Conservation (phyloP, 2,329 filamentous ascomycete genomes). For the Alternaria sp. region DNA sequence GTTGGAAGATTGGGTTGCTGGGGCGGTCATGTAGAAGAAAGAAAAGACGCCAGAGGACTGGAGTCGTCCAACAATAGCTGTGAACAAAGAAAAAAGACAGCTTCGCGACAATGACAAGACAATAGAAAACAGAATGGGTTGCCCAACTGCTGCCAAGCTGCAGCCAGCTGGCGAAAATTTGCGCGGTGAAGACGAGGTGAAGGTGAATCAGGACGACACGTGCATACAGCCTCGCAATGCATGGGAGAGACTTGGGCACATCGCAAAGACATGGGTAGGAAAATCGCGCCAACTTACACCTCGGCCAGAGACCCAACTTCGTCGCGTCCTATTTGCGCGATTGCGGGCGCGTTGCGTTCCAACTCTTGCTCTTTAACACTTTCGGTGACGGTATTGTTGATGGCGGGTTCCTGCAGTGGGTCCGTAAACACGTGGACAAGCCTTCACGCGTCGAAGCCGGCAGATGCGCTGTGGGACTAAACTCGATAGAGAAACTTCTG, state of each 20-base stretch:
- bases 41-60: background rate
- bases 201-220: slow-evolving; percentile 6
- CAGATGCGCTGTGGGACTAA: slow-evolving; percentile 15
- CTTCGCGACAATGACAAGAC: slow-evolving; percentile 10
- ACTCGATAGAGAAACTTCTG: slow-evolving; percentile 8
- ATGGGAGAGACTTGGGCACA: slow-evolving; percentile 9
- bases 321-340: background rate
- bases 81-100: background rate
- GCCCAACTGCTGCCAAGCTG: background rate
- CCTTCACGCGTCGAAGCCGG: slow-evolving; percentile 35
- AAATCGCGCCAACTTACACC: slow-evolving; percentile 15
- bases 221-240: slow-evolving; percentile 1
- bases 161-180: background rate
- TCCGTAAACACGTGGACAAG: slow-evolving; percentile 34
- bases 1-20: background rate
- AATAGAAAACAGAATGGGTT: slow-evolving; percentile 4
- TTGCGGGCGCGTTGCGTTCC: background rate
- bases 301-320: slow-evolving; percentile 2
- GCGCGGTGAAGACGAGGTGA: slow-evolving; percentile 8
- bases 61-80: background rate
- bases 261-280: slow-evolving; percentile 10
- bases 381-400: slow-evolving; percentile 15
- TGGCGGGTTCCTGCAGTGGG: slow-evolving; percentile 17
- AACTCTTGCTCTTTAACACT: slow-evolving; percentile 17
- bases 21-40: background rate